Base-by-base conservation (phyloP, 495 filamentous ascomycete species). In the Penicillium steckii region DNA sequence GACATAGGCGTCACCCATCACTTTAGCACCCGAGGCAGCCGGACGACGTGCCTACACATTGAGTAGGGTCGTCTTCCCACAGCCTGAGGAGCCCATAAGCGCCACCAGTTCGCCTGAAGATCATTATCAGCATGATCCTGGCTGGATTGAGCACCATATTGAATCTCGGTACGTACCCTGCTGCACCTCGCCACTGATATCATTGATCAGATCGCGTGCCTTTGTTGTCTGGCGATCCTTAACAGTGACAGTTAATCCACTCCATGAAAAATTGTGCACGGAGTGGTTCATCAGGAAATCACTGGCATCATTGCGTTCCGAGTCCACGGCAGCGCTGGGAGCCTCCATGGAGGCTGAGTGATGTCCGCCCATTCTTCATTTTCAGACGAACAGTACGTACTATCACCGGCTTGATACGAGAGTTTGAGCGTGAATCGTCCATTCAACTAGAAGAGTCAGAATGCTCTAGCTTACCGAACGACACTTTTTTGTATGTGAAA, bases 41-140 rank as follows among this genome's bases (percentile, higher is more conserved):
- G 71, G 65, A 17, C 86, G 76, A 46, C 79, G 79, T 10, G 89
- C 88, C 3, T 92, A 79, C 12, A 85, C 79, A 60, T 90, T 89
- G 18, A 93, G 77, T 4, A 92, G 77, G 0, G 87, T 91, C 1
- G 88, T 90, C 60, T 93, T 93, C 40, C 89, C 89, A 52, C 77
- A 85, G 42, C 87, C 86, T 21, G 82, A 86, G 0, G 86, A 86
- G 33, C 88, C 88, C 85, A 91, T 90, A 8, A 91, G 57, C 17
- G 88, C 88, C 48, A 87, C 72, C 38, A 92, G 68, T 56, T 91
- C 85, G 30, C 88, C 88, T 84, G 56, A n/a, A 15, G 3, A 12
- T 9, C n/a, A 3, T 19, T 15, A 15, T 37, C 10, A 18, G 3
- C n/a, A 15, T 13, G 10, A 13, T 9, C 8, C 10, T 32, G 4